Evolutionary conservation across 2,329 filamentous ascomycete genomes (phyloP).

Genomic region (Arthrobotrys entomopaga): DNA sequence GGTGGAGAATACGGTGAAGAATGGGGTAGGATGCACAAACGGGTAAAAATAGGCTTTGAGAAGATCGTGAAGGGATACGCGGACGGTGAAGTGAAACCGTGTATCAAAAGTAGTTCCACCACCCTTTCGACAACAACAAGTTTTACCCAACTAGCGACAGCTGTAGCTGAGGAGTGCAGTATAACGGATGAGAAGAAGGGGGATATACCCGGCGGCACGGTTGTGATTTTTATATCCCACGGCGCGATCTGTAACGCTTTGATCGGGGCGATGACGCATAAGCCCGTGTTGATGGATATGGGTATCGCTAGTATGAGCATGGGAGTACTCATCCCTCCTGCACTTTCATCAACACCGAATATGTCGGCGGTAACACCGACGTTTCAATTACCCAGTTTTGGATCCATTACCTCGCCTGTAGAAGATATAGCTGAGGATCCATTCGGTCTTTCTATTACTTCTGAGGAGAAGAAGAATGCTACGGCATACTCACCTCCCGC

Average conservation of each 20-base stretch:
- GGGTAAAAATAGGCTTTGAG: constrained; percentile 82
- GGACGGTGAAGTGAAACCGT: constrained; percentile 63
- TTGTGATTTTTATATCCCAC: constrained; percentile 89
- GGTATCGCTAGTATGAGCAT: constrained; percentile 90
- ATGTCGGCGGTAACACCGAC: not conserved
- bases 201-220: constrained; percentile 68
- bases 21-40: constrained; percentile 93
- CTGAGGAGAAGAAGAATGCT: constrained; percentile 36
- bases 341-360: not conserved
- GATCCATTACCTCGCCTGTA: constrained; percentile 6
- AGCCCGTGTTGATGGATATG: constrained; percentile 90
- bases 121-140: no score
- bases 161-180: constrained; percentile 60
- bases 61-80: constrained; percentile 85
- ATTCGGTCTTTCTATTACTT: not conserved
- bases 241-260: constrained; percentile 96
- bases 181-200: constrained; percentile 69
- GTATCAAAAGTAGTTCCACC: constrained; percentile 63
- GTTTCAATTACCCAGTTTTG: constrained; percentile 33
- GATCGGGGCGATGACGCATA: constrained; percentile 88
- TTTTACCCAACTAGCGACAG: constrained; percentile 61
- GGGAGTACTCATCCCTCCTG: constrained; percentile 70
- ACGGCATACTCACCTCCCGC: constrained; percentile 63
- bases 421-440: constrained; percentile 28
- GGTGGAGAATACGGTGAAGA: constrained; percentile 91